Evolutionary conservation across 2,329 filamentous ascomycete genomes (phyloP).

Genomic region (Colletotrichum tabaci): DNA sequence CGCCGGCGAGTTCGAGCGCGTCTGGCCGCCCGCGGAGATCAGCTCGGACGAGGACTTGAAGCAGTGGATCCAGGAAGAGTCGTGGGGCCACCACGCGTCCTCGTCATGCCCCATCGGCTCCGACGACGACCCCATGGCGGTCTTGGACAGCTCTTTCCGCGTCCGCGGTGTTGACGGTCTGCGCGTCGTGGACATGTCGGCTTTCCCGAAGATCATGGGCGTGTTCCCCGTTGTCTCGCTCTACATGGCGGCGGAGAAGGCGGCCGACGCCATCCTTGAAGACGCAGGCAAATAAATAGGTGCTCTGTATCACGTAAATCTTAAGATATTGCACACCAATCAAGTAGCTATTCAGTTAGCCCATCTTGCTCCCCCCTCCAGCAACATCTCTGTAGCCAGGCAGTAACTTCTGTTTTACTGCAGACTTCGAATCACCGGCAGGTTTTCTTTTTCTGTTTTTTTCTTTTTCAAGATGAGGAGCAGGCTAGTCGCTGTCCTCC

Average conservation of each 20-base stretch:
- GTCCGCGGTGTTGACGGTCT: slow-evolving; percentile 68
- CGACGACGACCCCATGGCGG: slow-evolving; percentile 62
- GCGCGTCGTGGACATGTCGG: slow-evolving; percentile 71
- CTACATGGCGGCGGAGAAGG: slow-evolving; percentile 13
- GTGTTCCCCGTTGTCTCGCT: slow-evolving; percentile 3
- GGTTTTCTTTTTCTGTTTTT: too few species aligned
- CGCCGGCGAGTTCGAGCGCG: slow-evolving; percentile 51
- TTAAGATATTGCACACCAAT: too few species aligned
- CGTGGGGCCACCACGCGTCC: slow-evolving; percentile 71
- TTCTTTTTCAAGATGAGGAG: accelerated
- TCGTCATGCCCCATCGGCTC: slow-evolving; percentile 69
- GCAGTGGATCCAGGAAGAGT: slow-evolving; percentile 60
- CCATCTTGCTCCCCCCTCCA: too few species aligned
- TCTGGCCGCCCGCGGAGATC: slow-evolving; percentile 53
- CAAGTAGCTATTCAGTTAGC: too few species aligned
- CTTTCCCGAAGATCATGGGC: slow-evolving; percentile 56
- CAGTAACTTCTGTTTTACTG: too few species aligned
- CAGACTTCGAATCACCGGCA: too few species aligned
- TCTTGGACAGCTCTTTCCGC: slow-evolving; percentile 66
- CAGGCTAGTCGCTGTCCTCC: too few species aligned
- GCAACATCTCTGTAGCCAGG: too few species aligned
- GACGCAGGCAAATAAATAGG: too few species aligned
- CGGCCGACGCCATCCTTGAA: not conserved
- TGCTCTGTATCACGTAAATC: too few species aligned
- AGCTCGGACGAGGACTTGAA: slow-evolving; percentile 49